A percentile compares a stretch with the other conserved stretches of the same genome.
Evolutionary conservation across 257 asterid species (phyloP).

Genomic region (Solanum infundibuliforme): DNA sequence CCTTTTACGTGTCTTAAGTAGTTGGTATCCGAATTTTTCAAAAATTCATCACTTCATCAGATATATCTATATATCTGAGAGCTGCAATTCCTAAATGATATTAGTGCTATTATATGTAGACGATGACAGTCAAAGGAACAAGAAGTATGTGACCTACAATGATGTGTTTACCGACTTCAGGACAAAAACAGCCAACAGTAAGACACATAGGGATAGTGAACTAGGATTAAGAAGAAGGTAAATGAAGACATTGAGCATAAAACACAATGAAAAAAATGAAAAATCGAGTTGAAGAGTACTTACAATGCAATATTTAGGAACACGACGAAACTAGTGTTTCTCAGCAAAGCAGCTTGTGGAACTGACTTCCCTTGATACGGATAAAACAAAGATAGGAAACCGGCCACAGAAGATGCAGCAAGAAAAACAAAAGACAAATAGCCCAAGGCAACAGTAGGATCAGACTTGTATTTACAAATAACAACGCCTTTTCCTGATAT

Average conservation of each 20-base stretch:
- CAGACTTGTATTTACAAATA: constrained; percentile 71
- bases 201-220: not conserved
- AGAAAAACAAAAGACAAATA: constrained; percentile 59
- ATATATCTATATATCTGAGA: not conserved
- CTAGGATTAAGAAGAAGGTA: not conserved
- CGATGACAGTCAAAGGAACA: not conserved
- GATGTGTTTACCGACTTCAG: not conserved
- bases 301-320: constrained; percentile 68
- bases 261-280: not conserved
- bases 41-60: not conserved
- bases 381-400: constrained; percentile 52
- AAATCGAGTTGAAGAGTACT: constrained; percentile 17
- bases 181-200: not conserved
- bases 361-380: constrained; percentile 76
- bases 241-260: not conserved
- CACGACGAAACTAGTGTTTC: constrained; percentile 42
- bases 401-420: constrained; percentile 32
- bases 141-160: not conserved
- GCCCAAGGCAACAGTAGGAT: constrained; percentile 59
- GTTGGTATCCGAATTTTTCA: not conserved
- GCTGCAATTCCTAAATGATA: not conserved
- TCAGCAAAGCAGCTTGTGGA: constrained; percentile 52
- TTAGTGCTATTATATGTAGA: not conserved
- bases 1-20: not conserved
- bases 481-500: constrained; percentile 43